phyloP scores from a whole-genome alignment of 805 yeast genomes.

The Nakazawaea sp. region DNA sequence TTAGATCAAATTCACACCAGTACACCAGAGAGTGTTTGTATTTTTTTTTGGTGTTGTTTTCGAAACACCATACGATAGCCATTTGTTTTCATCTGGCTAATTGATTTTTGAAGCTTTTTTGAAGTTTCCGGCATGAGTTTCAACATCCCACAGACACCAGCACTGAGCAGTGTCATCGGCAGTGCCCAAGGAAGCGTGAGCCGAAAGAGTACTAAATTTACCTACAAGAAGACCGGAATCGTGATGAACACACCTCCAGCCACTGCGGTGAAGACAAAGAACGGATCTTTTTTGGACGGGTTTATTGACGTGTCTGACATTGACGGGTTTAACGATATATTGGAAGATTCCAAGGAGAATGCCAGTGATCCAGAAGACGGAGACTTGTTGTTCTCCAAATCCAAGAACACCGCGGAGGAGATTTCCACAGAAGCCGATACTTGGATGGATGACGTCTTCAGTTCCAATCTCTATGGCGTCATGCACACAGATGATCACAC shows the following conservation, averaged over 20 bases:
- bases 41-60: too few relatives aligned
- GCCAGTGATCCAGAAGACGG: not conserved
- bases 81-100: not conserved
- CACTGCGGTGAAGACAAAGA: not conserved
- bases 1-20: too few relatives aligned
- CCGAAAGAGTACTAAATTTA: not conserved
- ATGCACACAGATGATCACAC: not conserved
- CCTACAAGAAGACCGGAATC: not conserved
- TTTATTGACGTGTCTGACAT: not conserved
- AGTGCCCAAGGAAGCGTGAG: not conserved
- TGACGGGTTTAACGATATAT: not conserved
- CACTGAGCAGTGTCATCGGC: not conserved
- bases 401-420: not conserved
- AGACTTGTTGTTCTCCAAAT: not conserved
- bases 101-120: not conserved
- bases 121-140: not conserved
- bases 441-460: conserved; percentile 11
- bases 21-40: too few relatives aligned
- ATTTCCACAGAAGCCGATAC: conserved; percentile 5
- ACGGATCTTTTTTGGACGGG: not conserved
- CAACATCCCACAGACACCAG: not conserved
- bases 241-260: not conserved
- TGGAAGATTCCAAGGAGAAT: not conserved
- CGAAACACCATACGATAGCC: too few relatives aligned
- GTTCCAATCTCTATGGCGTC: conserved; percentile 3